These are phyloP conservation scores for Hypoxylon fuscum DNA, from an alignment of 495 filamentous ascomycete genomes.

Conservation along the genomic window DNA sequence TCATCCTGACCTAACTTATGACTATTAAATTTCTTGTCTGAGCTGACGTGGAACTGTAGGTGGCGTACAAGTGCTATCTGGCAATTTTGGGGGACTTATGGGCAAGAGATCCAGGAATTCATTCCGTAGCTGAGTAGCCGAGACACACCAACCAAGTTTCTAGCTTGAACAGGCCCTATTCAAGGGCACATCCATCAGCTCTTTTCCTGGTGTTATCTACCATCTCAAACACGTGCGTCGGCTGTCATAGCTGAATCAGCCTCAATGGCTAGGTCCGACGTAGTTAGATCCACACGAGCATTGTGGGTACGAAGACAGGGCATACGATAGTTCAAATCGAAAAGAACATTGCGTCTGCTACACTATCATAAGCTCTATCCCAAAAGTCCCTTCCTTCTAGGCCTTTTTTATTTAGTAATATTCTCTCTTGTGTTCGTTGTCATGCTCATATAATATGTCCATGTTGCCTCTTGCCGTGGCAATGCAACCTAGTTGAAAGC, in stretches of 20 bases:
- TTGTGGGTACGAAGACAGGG: constrained; percentile 31
- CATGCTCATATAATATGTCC: constrained; percentile 17
- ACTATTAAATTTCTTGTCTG: background rate
- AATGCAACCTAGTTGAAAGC: background rate
- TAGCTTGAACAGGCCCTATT: background rate
- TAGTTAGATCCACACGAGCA: constrained; percentile 3
- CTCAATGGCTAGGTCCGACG: constrained; percentile 14
- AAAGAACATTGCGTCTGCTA: constrained; percentile 35
- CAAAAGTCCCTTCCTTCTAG: constrained; percentile 31
- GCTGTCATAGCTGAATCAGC: constrained; percentile 24
- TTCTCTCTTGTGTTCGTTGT: background rate
- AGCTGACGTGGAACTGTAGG: background rate
- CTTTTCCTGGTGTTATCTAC: constrained; percentile 3
- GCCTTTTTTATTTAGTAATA: constrained; percentile 9
- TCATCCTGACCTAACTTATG: background rate
- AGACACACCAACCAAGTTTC: too few relatives aligned
- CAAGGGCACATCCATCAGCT: background rate
- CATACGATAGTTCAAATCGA: constrained; percentile 26
- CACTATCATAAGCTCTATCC: constrained; percentile 1
- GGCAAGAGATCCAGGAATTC: background rate
- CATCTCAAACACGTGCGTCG: background rate
- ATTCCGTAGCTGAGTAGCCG: background rate
- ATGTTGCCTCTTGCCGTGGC: constrained; percentile 8
- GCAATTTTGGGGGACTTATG: background rate
- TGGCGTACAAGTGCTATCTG: too few relatives aligned